Base-by-base conservation (phyloP, 495 filamentous ascomycete species). In the Bathelium albidoporum region DNA sequence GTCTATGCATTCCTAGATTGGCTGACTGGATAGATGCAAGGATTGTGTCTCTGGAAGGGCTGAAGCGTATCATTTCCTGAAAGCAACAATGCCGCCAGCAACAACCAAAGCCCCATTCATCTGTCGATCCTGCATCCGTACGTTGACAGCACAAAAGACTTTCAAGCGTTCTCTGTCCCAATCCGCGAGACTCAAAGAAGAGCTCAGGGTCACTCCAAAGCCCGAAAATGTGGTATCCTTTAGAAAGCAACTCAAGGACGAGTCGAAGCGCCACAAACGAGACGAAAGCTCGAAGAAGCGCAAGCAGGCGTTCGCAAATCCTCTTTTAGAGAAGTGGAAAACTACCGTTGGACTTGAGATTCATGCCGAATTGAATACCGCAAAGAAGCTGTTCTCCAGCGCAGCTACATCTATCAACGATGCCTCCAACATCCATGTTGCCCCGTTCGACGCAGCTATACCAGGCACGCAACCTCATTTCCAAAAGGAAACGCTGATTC, bases 291-390 rank as follows among this genome's bases (percentile, higher is more conserved):
- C 59, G 16, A 68, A 67, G 69, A 70, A 65, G 44, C 65, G n/a
- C 45, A 62, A 58, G 62, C 59, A 10, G 65, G 59, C 43, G 22
- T 11, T 39, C 26, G 26, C 62, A 41, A 59, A 66, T 39, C 31
- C 59, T 26, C 18, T 59, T 55, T 58, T 65, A 26, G 71, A 76
- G 41, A 75, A 77, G 63, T 98, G 92, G 93, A 88, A 94, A 66
- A 78, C 97, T 69, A 96, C 93, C 0, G 90, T 96, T 16, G 94
- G 94, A 53, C 89, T 99, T 69, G 94, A 99, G 76, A 91, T 99
- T 68, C 95, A 99, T 73, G 94, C 95, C 12, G 93, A 97, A 72
- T 78, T 99, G 67, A 93, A 97, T 72, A 93, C 91, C 1, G 79
- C 82, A 5, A 76, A 80, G 66, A 34, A 62, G 58, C 79, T 98